A percentile compares a stretch with the other conserved stretches of the same genome.
These are phyloP conservation scores for Aspergillus sp. DNA, from an alignment of 2,329 filamentous ascomycete genomes.

Conservation along the genomic window DNA sequence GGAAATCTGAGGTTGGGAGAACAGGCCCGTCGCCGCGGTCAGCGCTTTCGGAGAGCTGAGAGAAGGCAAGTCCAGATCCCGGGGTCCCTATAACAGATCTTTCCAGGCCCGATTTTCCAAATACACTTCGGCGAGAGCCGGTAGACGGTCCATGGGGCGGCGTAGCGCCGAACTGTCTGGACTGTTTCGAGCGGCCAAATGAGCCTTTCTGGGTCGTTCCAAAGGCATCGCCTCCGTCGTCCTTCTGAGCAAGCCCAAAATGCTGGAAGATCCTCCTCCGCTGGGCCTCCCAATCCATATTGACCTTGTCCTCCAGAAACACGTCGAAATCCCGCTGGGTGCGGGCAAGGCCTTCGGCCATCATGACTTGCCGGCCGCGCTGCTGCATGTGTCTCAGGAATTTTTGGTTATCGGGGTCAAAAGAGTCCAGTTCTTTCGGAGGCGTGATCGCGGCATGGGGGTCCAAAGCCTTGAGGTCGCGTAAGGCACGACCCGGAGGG, in stretches of 20 bases:
- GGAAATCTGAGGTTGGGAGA: slow-evolving; percentile 55
- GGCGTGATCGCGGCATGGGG: slow-evolving; percentile 49
- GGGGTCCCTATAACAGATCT: slow-evolving; percentile 82
- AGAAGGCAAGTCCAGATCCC: slow-evolving; percentile 51
- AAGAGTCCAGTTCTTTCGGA: slow-evolving; percentile 28
- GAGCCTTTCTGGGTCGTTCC: slow-evolving; percentile 29
- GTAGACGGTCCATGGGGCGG: slow-evolving; percentile 37
- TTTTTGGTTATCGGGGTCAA: slow-evolving; percentile 52
- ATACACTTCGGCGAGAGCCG: slow-evolving; percentile 45
- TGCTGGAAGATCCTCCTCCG: slow-evolving; percentile 90
- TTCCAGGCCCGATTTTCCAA: slow-evolving; percentile 61
- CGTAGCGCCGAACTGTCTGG: slow-evolving; percentile 28
- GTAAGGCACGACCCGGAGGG: slow-evolving; percentile 73
- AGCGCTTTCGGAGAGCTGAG: slow-evolving; percentile 60
- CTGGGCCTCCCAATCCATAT: slow-evolving; percentile 92
- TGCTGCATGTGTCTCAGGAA: slow-evolving; percentile 81
- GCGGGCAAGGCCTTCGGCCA: slow-evolving; percentile 79
- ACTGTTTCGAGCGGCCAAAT: slow-evolving; percentile 43
- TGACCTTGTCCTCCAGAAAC: slow-evolving; percentile 89
- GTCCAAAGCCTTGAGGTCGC: slow-evolving; percentile 75
- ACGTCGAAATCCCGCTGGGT: slow-evolving; percentile 86
- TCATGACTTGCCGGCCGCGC: slow-evolving; percentile 84
- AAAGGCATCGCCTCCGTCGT: slow-evolving; percentile 33
- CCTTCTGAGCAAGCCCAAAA: slow-evolving; percentile 66
- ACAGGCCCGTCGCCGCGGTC: slow-evolving; percentile 44